phyloP scores from a whole-genome alignment of 306 rosid species.

The Acacia confusa region DNA sequence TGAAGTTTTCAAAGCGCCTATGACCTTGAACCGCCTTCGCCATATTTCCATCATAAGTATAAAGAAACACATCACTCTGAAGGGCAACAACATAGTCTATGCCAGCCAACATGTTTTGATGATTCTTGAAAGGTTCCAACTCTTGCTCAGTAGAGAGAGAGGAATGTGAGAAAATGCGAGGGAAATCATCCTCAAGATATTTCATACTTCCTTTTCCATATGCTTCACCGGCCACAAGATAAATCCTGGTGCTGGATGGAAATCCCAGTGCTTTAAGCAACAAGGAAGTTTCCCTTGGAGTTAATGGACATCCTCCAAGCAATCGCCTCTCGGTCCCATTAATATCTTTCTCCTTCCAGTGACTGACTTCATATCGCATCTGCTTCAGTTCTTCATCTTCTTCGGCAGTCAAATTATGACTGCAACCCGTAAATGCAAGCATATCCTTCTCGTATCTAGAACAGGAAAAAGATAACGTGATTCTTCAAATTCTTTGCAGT shows the following conservation, averaged over 20 bases:
- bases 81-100: conserved; percentile 94
- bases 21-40: conserved; percentile 99
- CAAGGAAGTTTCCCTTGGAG: conserved; percentile 91
- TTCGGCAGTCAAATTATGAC: conserved; percentile 81
- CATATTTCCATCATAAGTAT: conserved; percentile 96
- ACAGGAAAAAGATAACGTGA: conserved; percentile 17
- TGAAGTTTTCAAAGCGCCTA: conserved; percentile 88
- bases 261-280: conserved; percentile 85
- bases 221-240: conserved; percentile 94
- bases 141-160: conserved; percentile 74
- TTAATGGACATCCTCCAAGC: conserved; percentile 95
- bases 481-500: conserved; percentile 9
- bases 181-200: conserved; percentile 79
- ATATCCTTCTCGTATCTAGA: conserved; percentile 95
- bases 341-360: conserved; percentile 99
- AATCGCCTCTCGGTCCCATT: conserved; percentile 91
- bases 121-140: conserved; percentile 72
- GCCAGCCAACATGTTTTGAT: conserved; percentile 99
- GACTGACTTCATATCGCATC: conserved; percentile 91
- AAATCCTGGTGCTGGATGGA: conserved; percentile 76
- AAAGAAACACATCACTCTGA: conserved; percentile 75
- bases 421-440: conserved; percentile 99
- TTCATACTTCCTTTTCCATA: conserved; percentile 88
- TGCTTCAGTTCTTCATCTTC: conserved; percentile 76
- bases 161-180: conserved; percentile 82